Evolutionary conservation across 371 early-diverging fungal genomes (phyloP).

Genomic region (Apophysomyces variabilis): DNA sequence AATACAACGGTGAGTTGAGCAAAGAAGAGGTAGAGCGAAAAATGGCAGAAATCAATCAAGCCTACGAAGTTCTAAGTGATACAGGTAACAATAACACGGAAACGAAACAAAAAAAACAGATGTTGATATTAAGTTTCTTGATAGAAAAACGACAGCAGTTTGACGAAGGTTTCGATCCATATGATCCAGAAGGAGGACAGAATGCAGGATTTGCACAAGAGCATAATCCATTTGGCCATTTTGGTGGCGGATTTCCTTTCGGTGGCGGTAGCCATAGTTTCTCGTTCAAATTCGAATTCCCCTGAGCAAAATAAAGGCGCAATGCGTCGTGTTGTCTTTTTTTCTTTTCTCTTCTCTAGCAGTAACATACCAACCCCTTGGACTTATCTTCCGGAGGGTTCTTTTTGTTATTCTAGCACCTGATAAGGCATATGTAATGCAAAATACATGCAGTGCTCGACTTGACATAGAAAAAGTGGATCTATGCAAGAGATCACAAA

Average conservation of each 20-base stretch:
- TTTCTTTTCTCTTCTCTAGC: too few species aligned
- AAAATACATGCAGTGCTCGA: too few species aligned
- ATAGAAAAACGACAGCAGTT: conserved; percentile 69
- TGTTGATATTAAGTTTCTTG: conserved; percentile 14
- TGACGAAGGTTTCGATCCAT: conserved; percentile 95
- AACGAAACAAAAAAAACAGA: too few species aligned
- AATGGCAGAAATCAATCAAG: conserved; percentile 94
- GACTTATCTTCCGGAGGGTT: too few species aligned
- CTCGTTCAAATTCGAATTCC: too few species aligned
- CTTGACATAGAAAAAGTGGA: too few species aligned
- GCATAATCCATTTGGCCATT: conserved; percentile 62
- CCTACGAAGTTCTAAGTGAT: conserved; percentile 90
- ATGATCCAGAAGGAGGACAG: conserved; percentile 73
- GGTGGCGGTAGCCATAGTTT: conserved; percentile 38
- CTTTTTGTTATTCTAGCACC: too few species aligned
- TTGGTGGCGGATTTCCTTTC: conserved; percentile 56
- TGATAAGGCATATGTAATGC: too few species aligned
- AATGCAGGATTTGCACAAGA: conserved; percentile 33
- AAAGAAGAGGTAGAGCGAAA: conserved; percentile 82
- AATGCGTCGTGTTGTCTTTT: too few species aligned
- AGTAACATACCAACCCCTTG: too few species aligned
- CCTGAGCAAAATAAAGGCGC: too few species aligned
- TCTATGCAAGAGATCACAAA: too few species aligned
- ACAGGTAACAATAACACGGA: conserved; percentile 48
- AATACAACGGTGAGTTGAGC: conserved; percentile 79